Percentiles rank a stretch among this genome's conserved stretches.
phyloP scores from a whole-genome alignment of 805 yeast genomes.

The Saccharomycopsis fodiens region DNA sequence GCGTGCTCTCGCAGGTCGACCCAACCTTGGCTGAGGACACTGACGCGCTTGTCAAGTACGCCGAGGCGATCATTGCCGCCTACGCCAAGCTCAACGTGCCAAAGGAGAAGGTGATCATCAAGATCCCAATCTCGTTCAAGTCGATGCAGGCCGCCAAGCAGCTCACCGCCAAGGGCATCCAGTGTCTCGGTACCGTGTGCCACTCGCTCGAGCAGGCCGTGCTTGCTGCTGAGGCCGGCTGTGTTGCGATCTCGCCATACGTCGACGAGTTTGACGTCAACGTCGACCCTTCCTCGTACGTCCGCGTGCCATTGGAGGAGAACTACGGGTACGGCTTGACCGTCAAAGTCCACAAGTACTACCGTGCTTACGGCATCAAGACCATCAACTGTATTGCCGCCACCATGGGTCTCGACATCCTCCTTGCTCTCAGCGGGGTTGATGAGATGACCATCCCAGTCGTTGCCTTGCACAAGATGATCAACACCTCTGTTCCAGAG shows the following conservation, averaged over 20 bases:
- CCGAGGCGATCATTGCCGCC: constrained; percentile 26
- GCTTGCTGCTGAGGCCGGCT: constrained; percentile 31
- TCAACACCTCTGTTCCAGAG: constrained; percentile 24
- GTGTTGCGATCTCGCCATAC: constrained; percentile 30
- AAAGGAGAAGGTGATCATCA: constrained; percentile 28
- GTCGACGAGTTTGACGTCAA: constrained; percentile 27
- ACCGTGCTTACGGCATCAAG: constrained; percentile 26
- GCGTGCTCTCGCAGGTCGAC: constrained; percentile 23
- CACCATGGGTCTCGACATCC: constrained; percentile 26
- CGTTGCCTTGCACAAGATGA: constrained; percentile 25
- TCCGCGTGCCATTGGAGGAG: constrained; percentile 21
- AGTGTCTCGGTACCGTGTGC: constrained; percentile 31
- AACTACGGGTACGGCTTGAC: constrained; percentile 28
- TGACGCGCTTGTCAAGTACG: constrained; percentile 25
- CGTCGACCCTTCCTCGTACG: constrained; percentile 24
- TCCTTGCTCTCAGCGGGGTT: constrained; percentile 28
- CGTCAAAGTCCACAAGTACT: constrained; percentile 29
- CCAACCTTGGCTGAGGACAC: constrained; percentile 26
- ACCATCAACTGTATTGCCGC: constrained; percentile 31
- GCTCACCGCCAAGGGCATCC: constrained; percentile 24
- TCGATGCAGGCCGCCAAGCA: constrained; percentile 28
- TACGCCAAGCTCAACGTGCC: constrained; percentile 29
- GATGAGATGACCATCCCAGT: constrained; percentile 31
- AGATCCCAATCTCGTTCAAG: constrained; percentile 31
- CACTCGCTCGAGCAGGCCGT: constrained; percentile 31